These are phyloP conservation scores for Combretum micranthum DNA, from an alignment of 345 rosid genomes.

Conservation along the genomic window DNA sequence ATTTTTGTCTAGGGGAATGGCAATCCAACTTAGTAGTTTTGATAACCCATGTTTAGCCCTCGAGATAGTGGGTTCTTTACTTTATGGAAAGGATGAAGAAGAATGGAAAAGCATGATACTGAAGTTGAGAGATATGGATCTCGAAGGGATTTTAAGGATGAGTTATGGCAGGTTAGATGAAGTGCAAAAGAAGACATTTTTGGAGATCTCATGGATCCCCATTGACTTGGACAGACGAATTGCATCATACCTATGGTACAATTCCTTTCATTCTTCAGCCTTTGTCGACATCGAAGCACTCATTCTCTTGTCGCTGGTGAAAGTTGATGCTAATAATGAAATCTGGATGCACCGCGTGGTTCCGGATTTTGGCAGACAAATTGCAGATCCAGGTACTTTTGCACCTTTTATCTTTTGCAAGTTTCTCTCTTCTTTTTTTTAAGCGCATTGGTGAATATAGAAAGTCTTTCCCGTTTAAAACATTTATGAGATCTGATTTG, in stretches of 20 bases:
- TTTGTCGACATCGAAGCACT: neutral
- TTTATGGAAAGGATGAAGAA: neutral
- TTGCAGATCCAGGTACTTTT: conserved; percentile 5
- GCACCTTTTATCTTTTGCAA: too few relatives aligned
- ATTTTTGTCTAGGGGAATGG: neutral
- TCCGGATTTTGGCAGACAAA: conserved; percentile 10
- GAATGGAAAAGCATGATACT: conserved; percentile 8
- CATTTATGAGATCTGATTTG: too few relatives aligned
- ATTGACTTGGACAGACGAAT: too few relatives aligned
- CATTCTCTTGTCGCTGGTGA: conserved; percentile 4
- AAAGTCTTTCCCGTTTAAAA: too few relatives aligned
- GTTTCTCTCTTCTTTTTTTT: too few relatives aligned
- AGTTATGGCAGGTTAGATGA: too few relatives aligned
- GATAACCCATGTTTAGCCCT: conserved; percentile 16
- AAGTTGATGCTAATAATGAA: too few relatives aligned
- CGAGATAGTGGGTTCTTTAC: conserved; percentile 3
- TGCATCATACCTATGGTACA: conserved; percentile 1
- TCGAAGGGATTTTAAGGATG: neutral
- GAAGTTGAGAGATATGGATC: neutral
- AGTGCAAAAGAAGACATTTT: too few relatives aligned
- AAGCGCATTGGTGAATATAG: too few relatives aligned
- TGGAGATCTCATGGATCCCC: too few relatives aligned
- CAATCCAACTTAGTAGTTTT: too few relatives aligned
- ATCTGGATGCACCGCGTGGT: conserved; percentile 15
- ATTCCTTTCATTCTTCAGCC: neutral